A percentile compares a stretch with the other conserved stretches of the same genome.
These are phyloP conservation scores for Solanum pinnatisectum DNA, from an alignment of 257 asterid genomes.

Conservation along the genomic window DNA sequence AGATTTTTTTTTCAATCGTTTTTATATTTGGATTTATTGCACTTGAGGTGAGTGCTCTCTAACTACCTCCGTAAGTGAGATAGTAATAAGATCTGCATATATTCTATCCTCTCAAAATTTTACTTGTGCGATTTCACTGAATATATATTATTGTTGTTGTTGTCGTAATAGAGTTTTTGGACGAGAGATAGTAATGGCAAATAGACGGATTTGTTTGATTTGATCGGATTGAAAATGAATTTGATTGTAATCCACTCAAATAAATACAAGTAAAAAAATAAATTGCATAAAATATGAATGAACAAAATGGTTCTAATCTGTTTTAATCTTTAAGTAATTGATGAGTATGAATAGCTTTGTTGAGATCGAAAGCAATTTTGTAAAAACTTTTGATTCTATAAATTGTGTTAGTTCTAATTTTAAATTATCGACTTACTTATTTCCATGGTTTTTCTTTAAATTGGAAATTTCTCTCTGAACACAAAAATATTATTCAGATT, in stretches of 20 bases:
- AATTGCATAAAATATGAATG: not conserved
- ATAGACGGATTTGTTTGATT: too few relatives aligned
- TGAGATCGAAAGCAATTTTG: not conserved
- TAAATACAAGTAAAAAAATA: too few relatives aligned
- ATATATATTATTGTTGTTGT: not conserved
- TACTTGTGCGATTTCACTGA: not conserved
- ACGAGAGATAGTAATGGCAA: not conserved
- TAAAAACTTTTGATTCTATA: not conserved
- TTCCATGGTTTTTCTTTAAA: not conserved
- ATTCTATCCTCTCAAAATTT: too few relatives aligned
- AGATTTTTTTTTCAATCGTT: too few relatives aligned
- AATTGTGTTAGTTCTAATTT: not conserved
- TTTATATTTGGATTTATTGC: too few relatives aligned
- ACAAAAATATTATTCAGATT: not conserved
- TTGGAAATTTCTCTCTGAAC: not conserved
- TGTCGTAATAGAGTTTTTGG: too few relatives aligned
- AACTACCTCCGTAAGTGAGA: accelerated
- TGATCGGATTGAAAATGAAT: not conserved
- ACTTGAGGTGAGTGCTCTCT: accelerated
- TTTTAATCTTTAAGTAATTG: too few relatives aligned
- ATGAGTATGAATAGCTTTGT: not conserved
- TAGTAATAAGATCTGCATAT: accelerated
- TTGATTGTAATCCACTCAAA: too few relatives aligned
- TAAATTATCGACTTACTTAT: too few relatives aligned
- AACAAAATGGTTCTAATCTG: not conserved